phyloP scores from a whole-genome alignment of 176 grass and related monocot species.

The Pharus latifolius region DNA sequence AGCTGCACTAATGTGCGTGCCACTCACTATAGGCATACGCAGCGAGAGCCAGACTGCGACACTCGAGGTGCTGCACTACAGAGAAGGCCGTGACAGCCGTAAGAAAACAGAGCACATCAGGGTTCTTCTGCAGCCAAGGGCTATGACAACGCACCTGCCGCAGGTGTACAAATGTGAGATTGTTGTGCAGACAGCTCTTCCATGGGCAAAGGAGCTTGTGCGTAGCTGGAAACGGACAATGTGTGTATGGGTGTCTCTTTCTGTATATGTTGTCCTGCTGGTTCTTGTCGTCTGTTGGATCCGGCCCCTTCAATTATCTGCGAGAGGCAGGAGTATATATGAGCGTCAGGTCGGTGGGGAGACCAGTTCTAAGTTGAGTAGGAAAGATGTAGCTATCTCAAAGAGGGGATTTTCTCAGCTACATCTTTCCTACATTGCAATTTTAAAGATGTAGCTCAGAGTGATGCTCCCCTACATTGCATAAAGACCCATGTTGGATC shows the following conservation, averaged over 20 bases:
- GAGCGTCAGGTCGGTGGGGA: neutral
- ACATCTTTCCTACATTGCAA: too few relatives aligned
- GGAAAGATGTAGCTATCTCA: neutral
- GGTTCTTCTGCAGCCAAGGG: slow-evolving; percentile 25
- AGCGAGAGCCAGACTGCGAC: slow-evolving; percentile 19
- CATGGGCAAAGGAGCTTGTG: slow-evolving; percentile 8
- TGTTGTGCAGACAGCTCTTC: slow-evolving; percentile 14
- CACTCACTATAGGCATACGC: slow-evolving; percentile 6
- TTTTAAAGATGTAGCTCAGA: too few relatives aligned
- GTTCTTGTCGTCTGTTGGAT: neutral
- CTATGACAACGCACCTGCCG: slow-evolving; percentile 3
- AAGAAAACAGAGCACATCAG: slow-evolving; percentile 15
- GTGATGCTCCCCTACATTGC: too few relatives aligned
- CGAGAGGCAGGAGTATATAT: neutral
- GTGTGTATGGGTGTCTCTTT: slow-evolving; percentile 22
- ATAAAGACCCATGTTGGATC: too few relatives aligned
- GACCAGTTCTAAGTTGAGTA: neutral
- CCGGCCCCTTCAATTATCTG: neutral
- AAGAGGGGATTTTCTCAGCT: neutral
- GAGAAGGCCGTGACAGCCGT: slow-evolving; percentile 13
- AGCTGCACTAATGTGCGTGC: slow-evolving; percentile 1
- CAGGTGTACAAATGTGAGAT: slow-evolving; percentile 26
- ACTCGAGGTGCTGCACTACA: slow-evolving; percentile 6
- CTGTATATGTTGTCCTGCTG: neutral
- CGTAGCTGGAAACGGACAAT: slow-evolving; percentile 21